Conservation (phyloP, 23 red algal species). For the Gracilaria gracilis region DNA sequence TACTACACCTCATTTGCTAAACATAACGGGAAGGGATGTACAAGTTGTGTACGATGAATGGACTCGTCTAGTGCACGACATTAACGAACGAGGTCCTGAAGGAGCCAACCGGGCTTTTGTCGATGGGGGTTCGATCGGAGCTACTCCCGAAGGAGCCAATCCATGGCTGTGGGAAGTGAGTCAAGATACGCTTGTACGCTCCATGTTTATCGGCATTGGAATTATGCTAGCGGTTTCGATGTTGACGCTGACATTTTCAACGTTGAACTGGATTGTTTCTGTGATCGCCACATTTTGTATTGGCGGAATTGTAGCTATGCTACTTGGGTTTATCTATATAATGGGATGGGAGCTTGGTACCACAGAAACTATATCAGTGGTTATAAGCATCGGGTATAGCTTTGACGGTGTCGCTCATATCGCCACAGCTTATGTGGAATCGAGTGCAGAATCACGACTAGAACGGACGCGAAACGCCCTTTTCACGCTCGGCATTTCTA, state of each 20-base stretch:
- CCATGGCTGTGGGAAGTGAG: background rate
- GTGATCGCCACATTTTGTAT: constrained; percentile 58
- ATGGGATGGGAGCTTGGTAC: constrained; percentile 56
- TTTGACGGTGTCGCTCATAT: constrained; percentile 72
- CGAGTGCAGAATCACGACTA: background rate
- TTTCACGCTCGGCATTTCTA: constrained; percentile 40
- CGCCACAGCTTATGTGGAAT: constrained; percentile 56
- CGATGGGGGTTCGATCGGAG: background rate
- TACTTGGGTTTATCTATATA: constrained; percentile 42
- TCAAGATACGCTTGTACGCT: constrained; percentile 52
- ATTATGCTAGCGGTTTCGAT: constrained; percentile 58
- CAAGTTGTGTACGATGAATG: constrained; percentile 23
- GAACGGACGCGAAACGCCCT: constrained; percentile 54
- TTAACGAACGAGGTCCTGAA: background rate
- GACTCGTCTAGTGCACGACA: background rate
- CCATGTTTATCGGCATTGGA: constrained; percentile 44
- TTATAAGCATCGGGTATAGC: constrained; percentile 64
- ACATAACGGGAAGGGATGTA: constrained; percentile 26
- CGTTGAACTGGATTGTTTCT: constrained; percentile 40
- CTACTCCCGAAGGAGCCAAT: background rate
- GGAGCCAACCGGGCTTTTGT: background rate
- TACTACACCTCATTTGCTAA: constrained; percentile 22
- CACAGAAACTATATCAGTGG: constrained; percentile 54
- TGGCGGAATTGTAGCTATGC: constrained; percentile 46
- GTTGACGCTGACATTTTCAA: constrained; percentile 41